Conservation (phyloP, 306 rosid species). For the Lathyrus sativus region DNA sequence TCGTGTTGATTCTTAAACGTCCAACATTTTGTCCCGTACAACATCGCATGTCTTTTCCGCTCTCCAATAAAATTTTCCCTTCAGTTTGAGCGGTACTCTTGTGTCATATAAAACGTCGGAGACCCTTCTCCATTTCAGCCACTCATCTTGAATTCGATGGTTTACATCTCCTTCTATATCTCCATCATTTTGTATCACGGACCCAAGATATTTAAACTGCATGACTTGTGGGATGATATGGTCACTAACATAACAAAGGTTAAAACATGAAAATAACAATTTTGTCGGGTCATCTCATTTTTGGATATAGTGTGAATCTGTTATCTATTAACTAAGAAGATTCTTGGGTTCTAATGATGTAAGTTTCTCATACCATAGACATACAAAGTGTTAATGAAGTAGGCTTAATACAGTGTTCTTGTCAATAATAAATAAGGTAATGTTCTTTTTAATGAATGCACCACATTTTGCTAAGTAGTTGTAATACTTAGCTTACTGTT, state of each 20-base stretch:
- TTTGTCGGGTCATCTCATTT: slow-evolving; percentile 5
- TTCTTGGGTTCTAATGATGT: slow-evolving; percentile 6
- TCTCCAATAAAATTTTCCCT: no score
- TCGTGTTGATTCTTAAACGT: no score
- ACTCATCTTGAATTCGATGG: no score
- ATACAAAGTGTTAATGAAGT: slow-evolving; percentile 9
- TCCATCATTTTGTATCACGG: no score
- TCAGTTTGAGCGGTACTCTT: no score
- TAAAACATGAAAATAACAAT: slow-evolving; percentile 15
- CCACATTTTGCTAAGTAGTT: slow-evolving; percentile 17
- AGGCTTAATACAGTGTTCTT: not conserved
- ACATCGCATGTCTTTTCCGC: no score
- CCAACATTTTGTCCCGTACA: no score
- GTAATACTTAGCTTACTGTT: slow-evolving; percentile 25
- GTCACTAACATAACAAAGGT: not conserved
- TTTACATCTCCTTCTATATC: no score
- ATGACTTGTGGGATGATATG: no score
- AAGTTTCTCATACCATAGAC: slow-evolving; percentile 6
- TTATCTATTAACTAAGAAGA: slow-evolving; percentile 12
- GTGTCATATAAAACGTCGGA: no score
- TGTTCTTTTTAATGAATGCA: slow-evolving; percentile 24
- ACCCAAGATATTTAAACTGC: no score
- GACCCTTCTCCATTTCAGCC: no score
- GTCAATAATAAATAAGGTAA: slow-evolving; percentile 17
- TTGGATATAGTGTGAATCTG: not conserved